phyloP scores from a whole-genome alignment of 75 land plant species.

The Pinus albicaulis region DNA sequence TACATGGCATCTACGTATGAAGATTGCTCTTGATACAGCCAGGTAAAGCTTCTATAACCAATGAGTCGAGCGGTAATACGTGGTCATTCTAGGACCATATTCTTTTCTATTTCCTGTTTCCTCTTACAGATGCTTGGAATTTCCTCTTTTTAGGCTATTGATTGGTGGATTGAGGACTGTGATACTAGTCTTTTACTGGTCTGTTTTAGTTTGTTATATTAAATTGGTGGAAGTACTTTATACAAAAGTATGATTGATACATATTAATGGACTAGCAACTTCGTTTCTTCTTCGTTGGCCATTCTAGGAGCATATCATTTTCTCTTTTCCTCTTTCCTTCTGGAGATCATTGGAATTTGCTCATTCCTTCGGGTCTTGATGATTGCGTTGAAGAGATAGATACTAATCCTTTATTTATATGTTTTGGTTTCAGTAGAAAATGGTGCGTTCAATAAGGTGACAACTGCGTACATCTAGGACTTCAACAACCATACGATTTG shows the following conservation, averaged over 20 bases:
- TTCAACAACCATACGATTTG: no score
- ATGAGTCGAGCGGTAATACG: neutral
- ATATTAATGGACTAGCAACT: neutral
- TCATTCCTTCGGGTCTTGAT: neutral
- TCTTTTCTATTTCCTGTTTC: neutral
- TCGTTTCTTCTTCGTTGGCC: neutral
- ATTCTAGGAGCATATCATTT: no score
- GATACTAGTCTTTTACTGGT: neutral
- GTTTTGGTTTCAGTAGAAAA: no score
- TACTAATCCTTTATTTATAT: no score
- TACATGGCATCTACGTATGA: slow-evolving; percentile 34
- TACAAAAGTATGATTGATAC: neutral
- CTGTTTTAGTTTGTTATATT: no score
- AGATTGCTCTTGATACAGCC: slow-evolving; percentile 47
- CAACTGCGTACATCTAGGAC: no score
- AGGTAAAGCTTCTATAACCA: slow-evolving; percentile 16
- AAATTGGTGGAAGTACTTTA: no score
- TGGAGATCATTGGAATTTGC: neutral
- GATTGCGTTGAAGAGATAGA: neutral
- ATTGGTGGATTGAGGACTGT: neutral
- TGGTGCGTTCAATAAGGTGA: no score
- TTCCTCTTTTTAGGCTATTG: neutral
- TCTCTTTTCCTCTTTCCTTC: neutral
- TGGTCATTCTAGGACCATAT: neutral
- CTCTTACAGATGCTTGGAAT: neutral